Evolutionary conservation across 1,139 yeast species (phyloP), one percentile per base, ranked within the genome.

Genomic region (Taphrina betulina): DNA sequence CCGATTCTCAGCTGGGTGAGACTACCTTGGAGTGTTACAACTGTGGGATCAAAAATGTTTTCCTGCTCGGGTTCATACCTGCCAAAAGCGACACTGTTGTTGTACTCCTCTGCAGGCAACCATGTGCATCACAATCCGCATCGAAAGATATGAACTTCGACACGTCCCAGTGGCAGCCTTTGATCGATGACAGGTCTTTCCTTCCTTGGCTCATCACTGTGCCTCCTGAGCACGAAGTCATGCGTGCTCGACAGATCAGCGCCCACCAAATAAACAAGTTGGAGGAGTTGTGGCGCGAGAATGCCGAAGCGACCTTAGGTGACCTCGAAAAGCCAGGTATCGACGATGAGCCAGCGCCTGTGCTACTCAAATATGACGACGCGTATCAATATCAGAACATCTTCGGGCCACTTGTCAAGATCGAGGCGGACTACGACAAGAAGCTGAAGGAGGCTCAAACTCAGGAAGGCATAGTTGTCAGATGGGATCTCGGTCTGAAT

Each of bases 21-120:
- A 83, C 92, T 2, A 77, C 81, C 1, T 72, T 90, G 60, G 96
- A 90, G 68, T 90, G 97, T 71, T 90, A 89, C 71, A 84, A 83
- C 66, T 90, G 96, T 73, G 96, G 96, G 22, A 81, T 80, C 66
- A 80, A 76, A 60, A 90, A 89, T 64, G 86, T 84, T 3, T 90
- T 90, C 65, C 75, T 84, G 28, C 73, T 90, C 44, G 97, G 97
- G 0, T 88, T 83, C 70, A 95, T 90, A 16, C 79, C 90, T 31
- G 96, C 96, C 3, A 87, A 86, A 64, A 53, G 57, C 60, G 95
- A 87, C 63, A 83, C 90, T 3, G 90, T 88, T 45, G 92, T 90
- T 62, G 95, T 90, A 7, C 78, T 89, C 41, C 72, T 90, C 50
- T 90, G 96, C 71, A 80, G 97, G 58, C 75, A 87, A 58, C 96